Percentiles rank a stretch among this genome's conserved stretches.
Conservation (phyloP, 2,329 filamentous ascomycete genomes). For the Chaetomiaceae sp. region DNA sequence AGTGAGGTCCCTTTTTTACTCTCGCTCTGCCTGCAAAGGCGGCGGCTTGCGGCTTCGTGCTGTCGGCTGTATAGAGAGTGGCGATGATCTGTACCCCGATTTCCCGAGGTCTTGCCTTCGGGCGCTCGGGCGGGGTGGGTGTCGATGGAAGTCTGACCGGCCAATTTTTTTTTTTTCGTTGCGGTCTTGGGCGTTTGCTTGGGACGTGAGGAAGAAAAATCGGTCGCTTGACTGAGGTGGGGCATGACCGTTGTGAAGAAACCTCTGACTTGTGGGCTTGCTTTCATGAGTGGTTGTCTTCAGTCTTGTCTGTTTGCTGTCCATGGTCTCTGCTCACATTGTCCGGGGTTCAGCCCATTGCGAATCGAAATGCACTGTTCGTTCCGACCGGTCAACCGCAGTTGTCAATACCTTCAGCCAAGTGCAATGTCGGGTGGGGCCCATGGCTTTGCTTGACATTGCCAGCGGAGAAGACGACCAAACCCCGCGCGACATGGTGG, state of each 20-base stretch:
- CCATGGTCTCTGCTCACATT: too few relatives aligned
- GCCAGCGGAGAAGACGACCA: too few relatives aligned
- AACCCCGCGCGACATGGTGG: too few relatives aligned
- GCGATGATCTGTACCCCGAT: slow-evolving; percentile 88
- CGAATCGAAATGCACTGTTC: too few relatives aligned
- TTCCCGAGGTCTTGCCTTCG: slow-evolving; percentile 62
- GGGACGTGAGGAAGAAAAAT: slow-evolving; percentile 46
- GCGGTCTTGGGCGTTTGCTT: slow-evolving; percentile 39
- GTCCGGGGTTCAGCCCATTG: too few relatives aligned
- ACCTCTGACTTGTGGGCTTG: background rate
- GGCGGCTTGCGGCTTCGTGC: slow-evolving; percentile 38
- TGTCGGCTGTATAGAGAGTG: slow-evolving; percentile 70
- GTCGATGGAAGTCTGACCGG: slow-evolving; percentile 88
- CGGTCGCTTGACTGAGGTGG: background rate
- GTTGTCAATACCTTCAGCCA: too few relatives aligned
- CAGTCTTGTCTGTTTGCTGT: too few relatives aligned
- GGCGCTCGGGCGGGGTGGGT: slow-evolving; percentile 73
- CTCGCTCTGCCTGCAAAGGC: slow-evolving; percentile 56
- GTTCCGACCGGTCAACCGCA: too few relatives aligned
- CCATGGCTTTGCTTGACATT: too few relatives aligned
- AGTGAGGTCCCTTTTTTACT: slow-evolving; percentile 63
- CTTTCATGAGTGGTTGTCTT: too few relatives aligned
- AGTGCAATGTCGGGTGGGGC: too few relatives aligned
- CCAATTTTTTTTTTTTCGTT: slow-evolving; percentile 52
- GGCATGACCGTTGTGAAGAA: background rate